Base-by-base conservation (phyloP, 495 filamentous ascomycete species). In the Trichocladium uniseriatum region DNA sequence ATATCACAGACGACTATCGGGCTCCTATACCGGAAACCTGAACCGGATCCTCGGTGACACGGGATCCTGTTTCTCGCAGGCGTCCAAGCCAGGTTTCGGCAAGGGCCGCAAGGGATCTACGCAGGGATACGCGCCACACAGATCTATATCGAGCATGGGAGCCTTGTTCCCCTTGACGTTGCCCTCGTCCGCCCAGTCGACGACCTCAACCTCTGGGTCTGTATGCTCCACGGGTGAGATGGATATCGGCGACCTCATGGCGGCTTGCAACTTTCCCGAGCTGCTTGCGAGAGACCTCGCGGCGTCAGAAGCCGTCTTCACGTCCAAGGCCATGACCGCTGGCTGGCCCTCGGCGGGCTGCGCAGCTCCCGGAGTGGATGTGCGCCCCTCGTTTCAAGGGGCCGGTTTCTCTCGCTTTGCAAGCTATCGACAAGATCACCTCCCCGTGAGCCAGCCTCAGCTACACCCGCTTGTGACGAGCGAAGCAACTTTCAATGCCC, bases 191-290 rank as follows among this genome's bases (percentile, higher is more conserved):
- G 19, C 42, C 42, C 43, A 18, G 22, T 10, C 22, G 13, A 16
- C 48, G 38, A 20, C 35, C 13, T 42, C 47, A 13, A 31, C 19
- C 20, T 37, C 48, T 34, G 24, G 14, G 5, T 8, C 19, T n/a
- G 15, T 15, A 6, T 22, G 14, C 24, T 22, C 46, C 27, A 32
- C 43, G 10, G 40, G 31, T 43, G 48, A 54, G 31, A 50, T 58
- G 51, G 53, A 47, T 20, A 10, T 24, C 14, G 27, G 34, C 29
- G 56, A 64, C 39, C 56, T 58, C 43, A 38, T 57, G 8, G 54
- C 64, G 40, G 63, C 57, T 39, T 61, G 56, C 53, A 74, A 68
- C 56, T 54, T 75, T 20, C 63, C 71, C 18, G 72, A 75, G 55
- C 52, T 73, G 43, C 61, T 75, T 14, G 70, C 61, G 11, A 54